These are phyloP conservation scores for Phyllosticta citriasiana DNA, from an alignment of 2,329 filamentous ascomycete species.

Conservation along the genomic window DNA sequence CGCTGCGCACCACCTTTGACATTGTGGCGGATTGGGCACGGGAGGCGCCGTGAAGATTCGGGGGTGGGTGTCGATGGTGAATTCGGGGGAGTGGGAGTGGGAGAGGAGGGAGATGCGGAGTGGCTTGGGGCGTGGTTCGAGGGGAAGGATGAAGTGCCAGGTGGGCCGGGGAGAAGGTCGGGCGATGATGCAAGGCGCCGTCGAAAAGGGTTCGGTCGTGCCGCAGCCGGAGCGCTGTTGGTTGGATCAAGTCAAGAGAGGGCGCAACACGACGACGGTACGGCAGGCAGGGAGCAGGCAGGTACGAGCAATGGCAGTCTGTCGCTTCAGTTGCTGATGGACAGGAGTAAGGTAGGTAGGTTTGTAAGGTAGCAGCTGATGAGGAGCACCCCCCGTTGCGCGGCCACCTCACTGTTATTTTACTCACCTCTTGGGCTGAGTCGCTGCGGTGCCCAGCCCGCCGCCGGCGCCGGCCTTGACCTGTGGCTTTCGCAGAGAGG, in stretches of 20 bases:
- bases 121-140: constrained; percentile 10
- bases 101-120: not conserved
- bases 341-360: constrained; percentile 8
- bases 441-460: not conserved
- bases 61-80: not conserved
- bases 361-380: not conserved
- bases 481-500: not conserved
- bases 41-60: not conserved
- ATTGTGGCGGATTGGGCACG: constrained; percentile 41
- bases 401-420: not conserved
- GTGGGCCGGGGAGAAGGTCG: constrained; percentile 10
- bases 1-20: constrained; percentile 94
- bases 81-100: not conserved
- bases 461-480: not conserved
- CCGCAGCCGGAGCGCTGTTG: not conserved
- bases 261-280: too few species aligned
- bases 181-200: constrained; percentile 18
- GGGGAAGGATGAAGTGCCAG: constrained; percentile 11
- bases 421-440: not conserved
- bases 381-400: not conserved
- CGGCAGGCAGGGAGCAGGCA: too few species aligned
- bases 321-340: not conserved
- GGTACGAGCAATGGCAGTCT: not conserved
- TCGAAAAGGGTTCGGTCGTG: not conserved
- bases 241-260: not conserved